A percentile compares a stretch with the other conserved stretches of the same genome.
Evolutionary conservation across 2,329 filamentous ascomycete genomes (phyloP).

Genomic region (Colletotrichum sp.): DNA sequence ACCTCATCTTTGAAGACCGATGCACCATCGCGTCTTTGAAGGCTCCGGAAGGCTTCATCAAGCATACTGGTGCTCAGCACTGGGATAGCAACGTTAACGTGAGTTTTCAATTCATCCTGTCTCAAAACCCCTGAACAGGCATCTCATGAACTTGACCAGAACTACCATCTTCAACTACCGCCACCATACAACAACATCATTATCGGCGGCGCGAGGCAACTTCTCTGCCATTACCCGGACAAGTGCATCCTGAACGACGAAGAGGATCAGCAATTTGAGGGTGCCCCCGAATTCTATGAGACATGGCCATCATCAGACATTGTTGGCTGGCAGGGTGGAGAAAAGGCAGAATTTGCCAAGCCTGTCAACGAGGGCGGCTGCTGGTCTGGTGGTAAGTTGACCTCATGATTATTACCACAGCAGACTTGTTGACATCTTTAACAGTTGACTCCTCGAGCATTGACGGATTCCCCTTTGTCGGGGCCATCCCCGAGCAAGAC

Average conservation of each 20-base stretch:
- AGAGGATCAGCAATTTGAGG: not conserved
- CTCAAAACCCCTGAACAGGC: not conserved
- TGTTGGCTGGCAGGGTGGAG: not conserved
- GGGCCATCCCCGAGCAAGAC: not conserved
- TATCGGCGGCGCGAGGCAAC: not conserved
- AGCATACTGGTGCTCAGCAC: not conserved
- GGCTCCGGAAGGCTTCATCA: not conserved
- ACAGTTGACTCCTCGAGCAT: not conserved
- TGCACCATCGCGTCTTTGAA: not conserved
- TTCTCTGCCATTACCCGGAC: not conserved
- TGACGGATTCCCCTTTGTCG: not conserved
- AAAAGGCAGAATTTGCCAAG: not conserved
- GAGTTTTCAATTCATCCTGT: not conserved
- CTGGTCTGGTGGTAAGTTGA: not conserved
- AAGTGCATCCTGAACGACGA: not conserved
- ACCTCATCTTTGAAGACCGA: not conserved
- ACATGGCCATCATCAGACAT: not conserved
- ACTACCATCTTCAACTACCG: not conserved
- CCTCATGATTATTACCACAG: fast-evolving
- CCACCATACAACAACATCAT: not conserved
- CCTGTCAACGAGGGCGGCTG: not conserved
- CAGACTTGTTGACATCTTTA: fast-evolving
- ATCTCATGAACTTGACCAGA: not conserved
- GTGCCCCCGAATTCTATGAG: not conserved
- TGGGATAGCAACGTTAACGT: not conserved